Evolutionary conservation across 1,139 yeast species (phyloP).

Genomic region (Magnusiomyces magnusii): DNA sequence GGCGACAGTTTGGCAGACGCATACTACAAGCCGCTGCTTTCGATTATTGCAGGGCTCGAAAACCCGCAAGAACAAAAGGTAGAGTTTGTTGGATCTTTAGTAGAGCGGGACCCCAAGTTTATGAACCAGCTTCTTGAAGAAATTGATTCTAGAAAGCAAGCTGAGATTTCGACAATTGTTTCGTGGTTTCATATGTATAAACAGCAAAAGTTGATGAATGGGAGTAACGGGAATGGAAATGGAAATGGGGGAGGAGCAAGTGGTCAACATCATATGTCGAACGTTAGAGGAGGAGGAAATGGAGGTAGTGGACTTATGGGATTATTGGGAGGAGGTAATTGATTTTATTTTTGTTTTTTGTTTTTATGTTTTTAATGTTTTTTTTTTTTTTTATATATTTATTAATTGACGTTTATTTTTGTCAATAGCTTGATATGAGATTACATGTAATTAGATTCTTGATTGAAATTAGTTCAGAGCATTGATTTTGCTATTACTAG

Average conservation of each 20-base stretch:
- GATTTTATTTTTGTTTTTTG: background rate
- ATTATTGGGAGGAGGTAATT: background rate
- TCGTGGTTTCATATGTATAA: background rate
- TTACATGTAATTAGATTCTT: no score
- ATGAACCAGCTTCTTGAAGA: background rate
- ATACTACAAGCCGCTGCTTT: background rate
- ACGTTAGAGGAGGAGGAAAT: background rate
- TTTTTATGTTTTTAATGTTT: background rate
- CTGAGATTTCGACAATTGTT: background rate
- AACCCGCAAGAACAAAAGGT: background rate
- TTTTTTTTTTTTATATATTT: no score
- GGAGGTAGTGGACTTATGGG: background rate
- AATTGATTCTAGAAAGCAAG: background rate
- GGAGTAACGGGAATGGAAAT: background rate
- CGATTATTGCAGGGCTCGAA: background rate
- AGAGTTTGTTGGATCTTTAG: background rate
- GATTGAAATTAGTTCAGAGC: no score
- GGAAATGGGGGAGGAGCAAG: background rate
- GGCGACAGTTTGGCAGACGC: background rate
- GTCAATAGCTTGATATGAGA: no score
- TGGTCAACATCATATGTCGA: background rate
- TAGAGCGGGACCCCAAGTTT: background rate
- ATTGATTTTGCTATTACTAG: no score
- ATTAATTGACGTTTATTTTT: no score
- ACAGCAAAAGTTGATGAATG: background rate